Evolutionary conservation across 345 rosid genomes (phyloP).

Genomic region (Odontarrhena argentea): DNA sequence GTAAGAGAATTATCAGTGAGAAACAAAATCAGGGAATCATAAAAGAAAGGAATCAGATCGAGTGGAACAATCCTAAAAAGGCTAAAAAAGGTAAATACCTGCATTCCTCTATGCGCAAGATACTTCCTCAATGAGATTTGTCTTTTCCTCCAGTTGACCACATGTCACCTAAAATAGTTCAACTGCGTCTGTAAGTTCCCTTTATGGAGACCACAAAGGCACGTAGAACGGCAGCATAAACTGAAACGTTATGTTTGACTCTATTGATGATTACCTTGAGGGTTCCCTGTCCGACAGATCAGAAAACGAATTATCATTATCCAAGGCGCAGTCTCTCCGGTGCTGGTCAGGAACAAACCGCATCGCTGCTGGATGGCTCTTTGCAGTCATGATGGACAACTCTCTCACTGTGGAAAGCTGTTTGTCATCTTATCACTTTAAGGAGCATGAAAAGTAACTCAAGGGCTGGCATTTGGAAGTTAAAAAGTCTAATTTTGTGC

Average conservation of each 20-base stretch:
- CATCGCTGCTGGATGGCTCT: constrained; percentile 99
- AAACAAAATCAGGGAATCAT: constrained; percentile 50
- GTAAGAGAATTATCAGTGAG: constrained; percentile 52
- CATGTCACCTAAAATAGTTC: constrained; percentile 99
- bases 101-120: constrained; percentile 99
- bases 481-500: constrained; percentile 15
- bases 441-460: constrained; percentile 61
- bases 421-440: constrained; percentile 99
- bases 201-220: constrained; percentile 44
- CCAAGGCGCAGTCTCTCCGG: constrained; percentile 52
- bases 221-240: constrained; percentile 41
- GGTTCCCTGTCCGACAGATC: constrained; percentile 68
- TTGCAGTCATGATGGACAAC: constrained; percentile 97
- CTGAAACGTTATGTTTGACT: constrained; percentile 23
- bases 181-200: constrained; percentile 92
- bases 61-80: constrained; percentile 14
- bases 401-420: constrained; percentile 99
- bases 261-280: constrained; percentile 59
- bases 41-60: constrained; percentile 17
- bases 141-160: constrained; percentile 86
- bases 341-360: constrained; percentile 92
- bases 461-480: constrained; percentile 26
- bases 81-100: constrained; percentile 54
- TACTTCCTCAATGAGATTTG: constrained; percentile 88
- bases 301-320: constrained; percentile 53